A percentile compares a stretch with the other conserved stretches of the same genome.
phyloP scores from a whole-genome alignment of 768 basidiomycete species.

The Lactarius tabidus region DNA sequence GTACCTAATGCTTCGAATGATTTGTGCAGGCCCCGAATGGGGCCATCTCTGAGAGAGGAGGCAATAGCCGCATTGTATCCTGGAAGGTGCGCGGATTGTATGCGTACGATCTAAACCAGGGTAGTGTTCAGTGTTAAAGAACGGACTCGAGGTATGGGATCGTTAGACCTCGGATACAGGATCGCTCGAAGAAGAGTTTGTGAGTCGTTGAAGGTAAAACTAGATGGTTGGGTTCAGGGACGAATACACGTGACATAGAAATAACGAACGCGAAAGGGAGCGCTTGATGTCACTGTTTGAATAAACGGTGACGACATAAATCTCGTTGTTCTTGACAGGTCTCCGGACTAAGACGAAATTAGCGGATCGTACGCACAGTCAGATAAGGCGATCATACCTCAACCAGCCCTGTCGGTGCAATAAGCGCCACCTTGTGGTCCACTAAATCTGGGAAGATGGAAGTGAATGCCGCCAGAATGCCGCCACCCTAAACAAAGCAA shows the following conservation, averaged over 20 bases:
- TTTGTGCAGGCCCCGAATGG: conserved; percentile 56
- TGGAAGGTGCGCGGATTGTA: conserved; percentile 72
- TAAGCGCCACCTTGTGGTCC: conserved; percentile 56
- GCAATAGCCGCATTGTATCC: conserved; percentile 76
- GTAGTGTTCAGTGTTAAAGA: not conserved
- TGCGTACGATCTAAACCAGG: conserved; percentile 54
- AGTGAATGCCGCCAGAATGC: conserved; percentile 65
- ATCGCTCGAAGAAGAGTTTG: conserved; percentile 31
- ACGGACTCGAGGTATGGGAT: not conserved
- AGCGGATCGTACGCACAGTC: not conserved
- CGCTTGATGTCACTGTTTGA: conserved; percentile 61
- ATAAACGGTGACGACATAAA: conserved; percentile 75
- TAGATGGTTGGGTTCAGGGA: conserved; percentile 5
- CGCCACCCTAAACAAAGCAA: conserved; percentile 54
- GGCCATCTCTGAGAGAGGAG: conserved; percentile 68
- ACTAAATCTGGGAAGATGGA: conserved; percentile 70
- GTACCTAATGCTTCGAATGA: conserved; percentile 52
- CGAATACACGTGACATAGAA: conserved; percentile 6
- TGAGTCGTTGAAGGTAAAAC: conserved; percentile 35
- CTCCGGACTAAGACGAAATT: conserved; percentile 41
- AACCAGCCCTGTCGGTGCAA: conserved; percentile 67
- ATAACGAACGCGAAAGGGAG: conserved; percentile 51
- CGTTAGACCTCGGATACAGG: conserved; percentile 32
- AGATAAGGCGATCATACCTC: conserved; percentile 40
- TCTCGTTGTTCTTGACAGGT: conserved; percentile 69